phyloP scores from a whole-genome alignment of 805 yeast genomes.

The Yueomyces sp. region DNA sequence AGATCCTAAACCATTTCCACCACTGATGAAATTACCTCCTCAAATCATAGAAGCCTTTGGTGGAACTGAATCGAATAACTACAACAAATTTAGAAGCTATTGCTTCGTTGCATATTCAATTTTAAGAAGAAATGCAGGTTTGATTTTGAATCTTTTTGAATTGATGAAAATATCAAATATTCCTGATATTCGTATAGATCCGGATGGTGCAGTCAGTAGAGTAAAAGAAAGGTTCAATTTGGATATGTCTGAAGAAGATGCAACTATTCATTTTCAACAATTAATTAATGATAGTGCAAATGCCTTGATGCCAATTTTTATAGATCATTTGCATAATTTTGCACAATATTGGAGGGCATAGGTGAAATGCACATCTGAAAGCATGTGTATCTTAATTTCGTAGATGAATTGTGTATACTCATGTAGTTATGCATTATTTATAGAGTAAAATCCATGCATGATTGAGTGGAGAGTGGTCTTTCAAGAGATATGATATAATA shows the following conservation, averaged over 20 bases:
- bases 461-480: too few relatives aligned
- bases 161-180: slow-evolving; percentile 88
- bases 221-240: slow-evolving; percentile 90
- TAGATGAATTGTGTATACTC: too few relatives aligned
- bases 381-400: too few relatives aligned
- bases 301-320: slow-evolving; percentile 88
- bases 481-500: background rate
- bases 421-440: too few relatives aligned
- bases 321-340: slow-evolving; percentile 84
- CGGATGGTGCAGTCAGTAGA: slow-evolving; percentile 74
- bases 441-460: too few relatives aligned
- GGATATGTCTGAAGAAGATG: slow-evolving; percentile 92
- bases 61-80: slow-evolving; percentile 75
- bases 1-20: slow-evolving; percentile 98
- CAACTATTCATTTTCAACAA: slow-evolving; percentile 86
- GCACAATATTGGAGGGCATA: slow-evolving; percentile 97
- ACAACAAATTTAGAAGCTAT: slow-evolving; percentile 75
- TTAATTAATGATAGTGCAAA: slow-evolving; percentile 88
- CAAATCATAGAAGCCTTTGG: slow-evolving; percentile 98
- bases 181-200: slow-evolving; percentile 79
- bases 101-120: slow-evolving; percentile 92
- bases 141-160: slow-evolving; percentile 82
- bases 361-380: background rate
- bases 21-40: slow-evolving; percentile 92
- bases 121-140: slow-evolving; percentile 74